These are phyloP conservation scores for Wickerhamomyces sp. DNA, from an alignment of 1,139 yeast species.

Conservation along the genomic window DNA sequence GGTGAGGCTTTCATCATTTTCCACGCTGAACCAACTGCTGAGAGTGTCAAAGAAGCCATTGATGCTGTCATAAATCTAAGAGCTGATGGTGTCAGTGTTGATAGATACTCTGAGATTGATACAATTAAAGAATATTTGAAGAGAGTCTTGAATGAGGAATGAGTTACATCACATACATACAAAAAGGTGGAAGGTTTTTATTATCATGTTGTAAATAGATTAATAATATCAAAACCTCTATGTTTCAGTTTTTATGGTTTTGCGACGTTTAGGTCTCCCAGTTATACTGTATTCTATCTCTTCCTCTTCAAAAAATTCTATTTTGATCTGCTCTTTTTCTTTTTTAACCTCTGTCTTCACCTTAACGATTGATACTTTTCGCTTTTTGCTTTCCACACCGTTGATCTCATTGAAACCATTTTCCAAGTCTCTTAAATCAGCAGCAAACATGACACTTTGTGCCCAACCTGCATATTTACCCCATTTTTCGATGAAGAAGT, in stretches of 20 bases:
- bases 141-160: slow-evolving; percentile 10
- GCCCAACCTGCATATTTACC: slow-evolving; percentile 98
- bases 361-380: neutral
- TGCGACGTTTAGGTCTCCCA: slow-evolving; percentile 27
- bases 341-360: too few relatives aligned
- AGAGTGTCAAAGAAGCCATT: slow-evolving; percentile 47
- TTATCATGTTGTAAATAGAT: slow-evolving; percentile 1
- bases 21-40: slow-evolving; percentile 40
- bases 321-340: slow-evolving; percentile 7
- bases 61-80: slow-evolving; percentile 41
- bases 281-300: slow-evolving; percentile 23
- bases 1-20: slow-evolving; percentile 48
- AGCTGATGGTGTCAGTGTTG: slow-evolving; percentile 24
- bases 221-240: neutral
- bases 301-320: slow-evolving; percentile 4
- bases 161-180: slow-evolving; percentile 1
- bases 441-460: slow-evolving; percentile 84
- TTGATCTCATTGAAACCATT: slow-evolving; percentile 46
- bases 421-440: slow-evolving; percentile 63
- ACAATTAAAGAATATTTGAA: slow-evolving; percentile 25
- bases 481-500: slow-evolving; percentile 65
- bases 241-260: slow-evolving; percentile 13
- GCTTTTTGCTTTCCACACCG: slow-evolving; percentile 15
- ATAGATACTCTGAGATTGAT: slow-evolving; percentile 30
- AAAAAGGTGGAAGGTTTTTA: neutral